Base-by-base conservation (phyloP, 2,329 filamentous ascomycete genomes). In the Purpureocillium lavendulum region DNA sequence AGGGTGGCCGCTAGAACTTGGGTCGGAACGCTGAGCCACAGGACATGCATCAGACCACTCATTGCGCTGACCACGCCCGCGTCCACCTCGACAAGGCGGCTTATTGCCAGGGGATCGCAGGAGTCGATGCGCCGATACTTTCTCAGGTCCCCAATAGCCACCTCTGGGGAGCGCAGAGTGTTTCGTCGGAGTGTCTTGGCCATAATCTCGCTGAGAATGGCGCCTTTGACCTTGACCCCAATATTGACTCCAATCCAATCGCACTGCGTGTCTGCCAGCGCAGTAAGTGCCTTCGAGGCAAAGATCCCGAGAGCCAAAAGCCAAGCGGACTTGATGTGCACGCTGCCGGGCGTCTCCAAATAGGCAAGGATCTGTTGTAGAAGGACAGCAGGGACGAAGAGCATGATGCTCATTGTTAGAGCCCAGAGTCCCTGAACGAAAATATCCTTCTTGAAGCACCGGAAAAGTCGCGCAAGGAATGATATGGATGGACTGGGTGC, bases 111-210 rank as follows among this genome's bases (percentile, higher is more conserved):
- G 5, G 28, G 14, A 7, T 9, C 4, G 16, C 17, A 24, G 33
- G 30, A 24, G 9, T 14, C 18, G 7, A 3, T 26, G 17, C 8
- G 15, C n/a, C 7, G 12, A 15, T 16, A 7, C 15, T 15, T 11
- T 7, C 4, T 14, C 10, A 13, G 7, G 13, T 21, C 28, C 21
- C 14, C 24, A 12, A 26, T 40, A 30, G 1, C n/a, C n/a, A n/a
- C n/a, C n/a, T n/a, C 16, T 13, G 38, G 16, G 5, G 7, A 8
- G 10, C 24, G 14, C 7, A 21, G 5, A 14, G 18, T n/a, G 14
- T 26, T 40, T n/a, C 33, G 35, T 16, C 35, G 39, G 21, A 36
- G 17, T 9, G 24, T 12, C 21, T 37, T 40, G 29, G 30, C 39
- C 21, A 33, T 33, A 4, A 40, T 17, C 13, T 40, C 34, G 35